Evolutionary conservation across 1,284 basidiomycete genomes (phyloP).

Genomic region (Heterobasidion irregulare): DNA sequence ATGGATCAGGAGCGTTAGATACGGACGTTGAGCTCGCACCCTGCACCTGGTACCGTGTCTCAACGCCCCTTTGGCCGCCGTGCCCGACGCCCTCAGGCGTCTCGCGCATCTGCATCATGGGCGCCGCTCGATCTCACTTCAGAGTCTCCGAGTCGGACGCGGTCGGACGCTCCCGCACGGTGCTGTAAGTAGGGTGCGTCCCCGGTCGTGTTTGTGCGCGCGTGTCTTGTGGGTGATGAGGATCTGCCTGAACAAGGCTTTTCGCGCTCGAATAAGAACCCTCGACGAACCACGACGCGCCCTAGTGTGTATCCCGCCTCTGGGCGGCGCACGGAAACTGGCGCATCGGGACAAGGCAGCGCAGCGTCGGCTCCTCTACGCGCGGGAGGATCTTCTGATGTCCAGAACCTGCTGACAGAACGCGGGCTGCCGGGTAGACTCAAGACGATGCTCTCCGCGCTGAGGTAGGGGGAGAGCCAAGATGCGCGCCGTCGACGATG

Average conservation of each 20-base stretch:
- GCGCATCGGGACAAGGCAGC: no score
- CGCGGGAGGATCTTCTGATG: no score
- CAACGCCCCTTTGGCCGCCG: conserved; percentile 35
- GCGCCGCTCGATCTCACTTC: conserved; percentile 32
- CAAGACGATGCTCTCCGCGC: no score
- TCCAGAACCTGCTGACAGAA: no score
- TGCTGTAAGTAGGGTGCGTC: conserved; percentile 6
- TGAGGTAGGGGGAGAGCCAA: no score
- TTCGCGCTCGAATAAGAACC: no score
- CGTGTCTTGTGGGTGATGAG: conserved; percentile 4
- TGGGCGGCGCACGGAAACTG: no score
- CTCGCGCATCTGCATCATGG: not conserved
- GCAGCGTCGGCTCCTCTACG: no score
- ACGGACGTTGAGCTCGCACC: conserved; percentile 28
- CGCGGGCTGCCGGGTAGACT: no score
- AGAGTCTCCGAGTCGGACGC: conserved; percentile 16
- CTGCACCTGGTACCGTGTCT: conserved; percentile 35
- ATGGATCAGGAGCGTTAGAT: conserved; percentile 23
- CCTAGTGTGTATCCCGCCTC: no score
- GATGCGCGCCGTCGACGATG: no score
- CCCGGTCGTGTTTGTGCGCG: conserved; percentile 9
- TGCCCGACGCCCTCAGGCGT: conserved; percentile 11
- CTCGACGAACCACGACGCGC: no score
- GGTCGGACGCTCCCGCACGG: conserved; percentile 11
- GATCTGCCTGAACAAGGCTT: not conserved